Evolutionary conservation across 768 basidiomycete species (phyloP), one percentile per base, ranked within the genome.

Genomic region (Tulasnella sp.): DNA sequence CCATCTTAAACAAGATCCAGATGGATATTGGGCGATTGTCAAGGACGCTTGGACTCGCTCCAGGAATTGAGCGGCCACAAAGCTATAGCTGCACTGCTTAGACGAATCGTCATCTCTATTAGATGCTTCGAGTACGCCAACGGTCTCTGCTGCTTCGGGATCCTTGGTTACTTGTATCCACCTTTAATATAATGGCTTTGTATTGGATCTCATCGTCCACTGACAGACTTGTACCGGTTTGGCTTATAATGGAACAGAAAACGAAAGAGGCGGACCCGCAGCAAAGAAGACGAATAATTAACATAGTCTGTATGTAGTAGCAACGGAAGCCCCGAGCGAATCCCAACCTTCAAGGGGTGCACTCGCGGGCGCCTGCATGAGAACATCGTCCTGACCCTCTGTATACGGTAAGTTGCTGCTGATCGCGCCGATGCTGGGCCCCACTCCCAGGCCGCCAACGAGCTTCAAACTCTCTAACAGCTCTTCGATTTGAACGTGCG

Each of bases 21-120:
- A 75, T 46, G 60, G 77, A 78, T 84, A 84, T 46, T 83, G 83
- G 83, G 76, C 44, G 4, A 76, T 79, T 20, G 60, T 84, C 28
- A 37, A 69, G 22, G 28, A 73, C 41, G 0, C 82, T 20, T 84
- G 83, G 83, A 78, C 73, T 75, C 73, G 73, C 24, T 75, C 73
- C 40, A 41, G 73, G 41, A 41, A 75, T 41, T 75, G 46, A 48
- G 46, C 40, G 41, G 73, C 34, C 40, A 28, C 24, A n/a, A 41
- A 75, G 73, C 73, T 34, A 75, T 41, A n/a, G 22, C n/a, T 18
- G 64, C 64, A 69, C 28, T 37, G 64, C 7, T 31, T 31, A 31
- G n/a, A 69, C 34, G n/a, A 37, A 31, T 69, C 64, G 18, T 28
- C 64, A 69, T 69, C 64, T 31, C 64, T 24, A 22, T 54, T 14